Base-by-base conservation (phyloP, 169 alveolate genomes). In the Babesia gibsoni region DNA sequence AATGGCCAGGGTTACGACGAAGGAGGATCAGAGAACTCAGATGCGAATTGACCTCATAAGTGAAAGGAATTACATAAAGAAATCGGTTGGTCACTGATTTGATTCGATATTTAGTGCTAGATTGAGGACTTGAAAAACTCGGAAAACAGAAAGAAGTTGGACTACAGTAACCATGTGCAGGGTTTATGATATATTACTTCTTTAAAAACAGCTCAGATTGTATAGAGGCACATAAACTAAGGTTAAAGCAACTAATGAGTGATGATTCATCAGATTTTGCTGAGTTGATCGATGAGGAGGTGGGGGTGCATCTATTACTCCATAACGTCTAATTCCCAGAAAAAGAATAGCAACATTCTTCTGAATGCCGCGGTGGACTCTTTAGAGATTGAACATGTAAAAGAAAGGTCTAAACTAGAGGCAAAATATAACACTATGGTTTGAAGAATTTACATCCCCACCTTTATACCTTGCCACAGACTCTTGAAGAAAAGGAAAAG, bases 231-330 rank as follows among this genome's bases (percentile, higher is more conserved):
- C 72, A 61, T 7, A 61, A 46, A 14, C 12, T 12, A 3, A 4
- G 50, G 18, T 20, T 61, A 32, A 61, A 41, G 36, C 42, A 12
- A 30, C 72, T 61, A n/a, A 61, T 45, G 32, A 61, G 36, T 27
- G 72, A 61, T 1, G 58, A 61, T 22, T 61, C 50, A 2, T 5
- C 46, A 45, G 72, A 61, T 2, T 9, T 61, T 9, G 39, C 29
- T 10, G 72, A 61, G 59, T 45, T 61, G 4, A 61, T 61, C n/a
- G 72, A 61, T 4, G 72, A 61, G 32, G 72, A 61, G 58, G 72
- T 61, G 5, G 35, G 58, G 9, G 35, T n/a, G 20, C 49, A 0
- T 25, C 12, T 9, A 9, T 32, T 27, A 0, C 2, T 6, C 20
- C 32, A 12, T 20, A 30, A 61, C 5, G 46, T 25, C 5, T 2